Evolutionary conservation across 2,329 filamentous ascomycete species (phyloP).

Genomic region (Phialophora verrucosa): DNA sequence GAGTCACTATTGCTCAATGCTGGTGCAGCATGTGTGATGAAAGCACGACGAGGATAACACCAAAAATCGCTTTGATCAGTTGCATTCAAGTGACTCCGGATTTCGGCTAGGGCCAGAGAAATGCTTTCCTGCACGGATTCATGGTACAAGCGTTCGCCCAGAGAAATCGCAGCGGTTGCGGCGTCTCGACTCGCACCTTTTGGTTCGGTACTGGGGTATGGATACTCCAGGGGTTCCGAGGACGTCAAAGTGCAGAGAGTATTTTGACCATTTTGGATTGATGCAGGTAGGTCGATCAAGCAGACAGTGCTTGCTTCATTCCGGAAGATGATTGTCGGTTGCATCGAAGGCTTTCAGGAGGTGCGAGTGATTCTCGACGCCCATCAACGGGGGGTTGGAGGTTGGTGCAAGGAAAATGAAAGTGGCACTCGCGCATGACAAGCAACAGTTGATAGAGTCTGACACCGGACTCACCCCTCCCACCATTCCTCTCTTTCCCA

Average conservation of each 20-base stretch:
- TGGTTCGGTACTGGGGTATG: constrained; percentile 59
- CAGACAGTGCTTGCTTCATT: constrained; percentile 53
- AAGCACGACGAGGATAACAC: constrained; percentile 21
- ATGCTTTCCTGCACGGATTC: constrained; percentile 42
- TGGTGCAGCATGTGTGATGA: constrained; percentile 1
- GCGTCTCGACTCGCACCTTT: constrained; percentile 54
- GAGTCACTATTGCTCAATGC: constrained; percentile 7
- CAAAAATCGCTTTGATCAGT: constrained; percentile 15
- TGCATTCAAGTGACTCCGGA: constrained; percentile 37
- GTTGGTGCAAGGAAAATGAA: background rate
- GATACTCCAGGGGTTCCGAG: constrained; percentile 50
- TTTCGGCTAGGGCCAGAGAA: constrained; percentile 46
- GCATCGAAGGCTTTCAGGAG: constrained; percentile 16
- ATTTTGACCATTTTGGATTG: constrained; percentile 60
- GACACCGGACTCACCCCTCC: background rate
- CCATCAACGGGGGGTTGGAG: background rate
- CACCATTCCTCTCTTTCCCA: background rate
- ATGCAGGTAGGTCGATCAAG: constrained; percentile 64
- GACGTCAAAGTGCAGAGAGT: constrained; percentile 51
- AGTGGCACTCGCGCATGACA: no score
- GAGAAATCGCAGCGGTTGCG: constrained; percentile 46
- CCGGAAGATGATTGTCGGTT: constrained; percentile 55
- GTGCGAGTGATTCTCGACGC: background rate
- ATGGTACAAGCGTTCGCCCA: constrained; percentile 44
- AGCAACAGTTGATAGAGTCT: background rate